Conservation (phyloP, 176 grass and related monocot species). For the Cenchrus americanus region DNA sequence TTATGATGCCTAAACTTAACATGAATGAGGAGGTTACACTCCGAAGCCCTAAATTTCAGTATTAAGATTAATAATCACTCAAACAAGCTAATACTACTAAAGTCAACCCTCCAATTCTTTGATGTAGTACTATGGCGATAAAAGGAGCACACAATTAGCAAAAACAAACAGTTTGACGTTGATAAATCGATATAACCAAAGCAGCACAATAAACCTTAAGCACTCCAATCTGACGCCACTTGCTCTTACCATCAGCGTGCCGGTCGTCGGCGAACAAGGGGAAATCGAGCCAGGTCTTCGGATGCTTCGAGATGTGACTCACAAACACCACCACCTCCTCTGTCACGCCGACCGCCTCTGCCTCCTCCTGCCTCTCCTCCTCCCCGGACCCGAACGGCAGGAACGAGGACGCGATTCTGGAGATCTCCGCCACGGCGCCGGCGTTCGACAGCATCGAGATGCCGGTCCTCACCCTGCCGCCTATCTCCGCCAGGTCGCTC, state of each 20-base stretch:
- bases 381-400: slow-evolving; percentile 63
- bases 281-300: slow-evolving; percentile 71
- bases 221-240: not conserved
- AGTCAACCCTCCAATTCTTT: slow-evolving; percentile 24
- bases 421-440: slow-evolving; percentile 67
- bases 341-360: slow-evolving; percentile 50
- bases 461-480: slow-evolving; percentile 63
- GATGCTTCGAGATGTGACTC: slow-evolving; percentile 58
- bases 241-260: slow-evolving; percentile 47
- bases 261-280: slow-evolving; percentile 57
- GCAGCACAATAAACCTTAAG: not conserved
- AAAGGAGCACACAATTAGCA: not conserved
- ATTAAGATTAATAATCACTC: not conserved
- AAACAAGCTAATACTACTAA: slow-evolving; percentile 4
- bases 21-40: not conserved
- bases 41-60: not conserved
- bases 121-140: not conserved
- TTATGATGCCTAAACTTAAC: not conserved
- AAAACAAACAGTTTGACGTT: not conserved
- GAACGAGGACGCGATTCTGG: slow-evolving; percentile 73
- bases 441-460: slow-evolving; percentile 73
- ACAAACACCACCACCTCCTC: slow-evolving; percentile 72
- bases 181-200: not conserved
- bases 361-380: slow-evolving; percentile 31
- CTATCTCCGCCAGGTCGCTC: slow-evolving; percentile 77